These are phyloP conservation scores for Jackrogersella multiformis DNA, from an alignment of 495 filamentous ascomycete genomes.

Conservation along the genomic window DNA sequence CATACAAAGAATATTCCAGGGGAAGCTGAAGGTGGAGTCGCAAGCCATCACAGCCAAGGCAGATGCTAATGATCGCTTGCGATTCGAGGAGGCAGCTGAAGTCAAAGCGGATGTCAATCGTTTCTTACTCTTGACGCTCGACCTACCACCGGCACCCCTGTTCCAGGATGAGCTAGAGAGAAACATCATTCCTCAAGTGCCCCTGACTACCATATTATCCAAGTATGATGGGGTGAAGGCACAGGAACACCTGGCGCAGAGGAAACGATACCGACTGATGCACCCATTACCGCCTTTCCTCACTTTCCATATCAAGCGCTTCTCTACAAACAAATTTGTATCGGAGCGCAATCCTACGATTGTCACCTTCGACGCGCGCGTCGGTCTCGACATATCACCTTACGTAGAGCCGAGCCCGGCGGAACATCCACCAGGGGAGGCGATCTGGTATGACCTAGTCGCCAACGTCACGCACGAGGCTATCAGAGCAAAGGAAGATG, in stretches of 20 bases:
- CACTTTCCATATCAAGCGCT: conserved; percentile 96
- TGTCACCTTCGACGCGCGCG: conserved; percentile 86
- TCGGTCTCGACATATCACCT: conserved; percentile 82
- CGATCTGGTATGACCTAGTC: conserved; percentile 95
- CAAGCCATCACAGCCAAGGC: conserved; percentile 94
- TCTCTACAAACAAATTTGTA: conserved; percentile 95
- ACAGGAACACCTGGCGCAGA: conserved; percentile 86
- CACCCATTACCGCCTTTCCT: conserved; percentile 94
- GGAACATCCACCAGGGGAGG: conserved; percentile 73
- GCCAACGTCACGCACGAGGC: conserved; percentile 96
- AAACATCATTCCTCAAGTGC: conserved; percentile 97
- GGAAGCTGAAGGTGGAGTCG: conserved; percentile 87
- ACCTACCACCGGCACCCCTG: conserved; percentile 91
- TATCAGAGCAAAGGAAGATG: conserved; percentile 75
- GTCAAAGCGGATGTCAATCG: conserved; percentile 78
- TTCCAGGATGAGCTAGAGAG: conserved; percentile 91
- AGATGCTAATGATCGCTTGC: conserved; percentile 84
- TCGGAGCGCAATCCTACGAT: conserved; percentile 97
- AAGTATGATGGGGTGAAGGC: conserved; percentile 94
- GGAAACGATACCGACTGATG: conserved; percentile 87
- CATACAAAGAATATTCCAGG: conserved; percentile 92
- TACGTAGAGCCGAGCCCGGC: conserved; percentile 71
- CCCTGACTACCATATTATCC: conserved; percentile 83
- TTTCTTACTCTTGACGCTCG: conserved; percentile 91
- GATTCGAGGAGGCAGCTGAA: conserved; percentile 89